These are phyloP conservation scores for Stenocarpella maydis DNA, from an alignment of 2,329 filamentous ascomycete species.

Conservation along the genomic window DNA sequence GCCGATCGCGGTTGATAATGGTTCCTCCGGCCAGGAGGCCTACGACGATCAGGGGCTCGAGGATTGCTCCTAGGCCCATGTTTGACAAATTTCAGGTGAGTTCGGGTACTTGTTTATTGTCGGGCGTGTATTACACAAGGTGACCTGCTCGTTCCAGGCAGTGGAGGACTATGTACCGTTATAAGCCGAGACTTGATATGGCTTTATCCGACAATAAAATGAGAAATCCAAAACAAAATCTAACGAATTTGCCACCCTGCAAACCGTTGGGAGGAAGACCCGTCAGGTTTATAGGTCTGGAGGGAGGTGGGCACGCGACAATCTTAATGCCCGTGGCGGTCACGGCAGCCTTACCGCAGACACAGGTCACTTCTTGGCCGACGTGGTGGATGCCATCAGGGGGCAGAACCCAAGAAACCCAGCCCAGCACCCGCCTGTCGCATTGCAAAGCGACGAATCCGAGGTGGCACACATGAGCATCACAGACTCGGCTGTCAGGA, in stretches of 20 bases:
- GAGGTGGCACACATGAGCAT: slow-evolving; percentile 8
- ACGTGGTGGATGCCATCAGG: not conserved
- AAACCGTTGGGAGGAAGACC: not conserved
- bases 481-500: slow-evolving; percentile 6
- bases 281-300: slow-evolving; percentile 2
- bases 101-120: not conserved
- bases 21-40: slow-evolving; percentile 67
- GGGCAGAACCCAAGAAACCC: not conserved
- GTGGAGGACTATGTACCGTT: not conserved
- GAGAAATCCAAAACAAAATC: not conserved
- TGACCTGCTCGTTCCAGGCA: not conserved
- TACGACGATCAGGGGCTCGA: slow-evolving; percentile 70
- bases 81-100: not conserved
- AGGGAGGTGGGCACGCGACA: slow-evolving; percentile 14
- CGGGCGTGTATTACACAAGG: not conserved
- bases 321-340: slow-evolving; percentile 2
- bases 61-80: slow-evolving; percentile 60
- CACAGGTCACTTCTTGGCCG: slow-evolving; percentile 4
- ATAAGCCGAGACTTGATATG: not conserved
- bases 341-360: slow-evolving; percentile 8
- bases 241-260: no score
- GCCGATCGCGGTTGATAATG: slow-evolving; percentile 64
- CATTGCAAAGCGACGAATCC: slow-evolving; percentile 17
- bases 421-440: not conserved
- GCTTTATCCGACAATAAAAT: not conserved